Percentiles rank a stretch among this genome's conserved stretches.
phyloP scores from a whole-genome alignment of 345 rosid genomes.

The Brassica incana region DNA sequence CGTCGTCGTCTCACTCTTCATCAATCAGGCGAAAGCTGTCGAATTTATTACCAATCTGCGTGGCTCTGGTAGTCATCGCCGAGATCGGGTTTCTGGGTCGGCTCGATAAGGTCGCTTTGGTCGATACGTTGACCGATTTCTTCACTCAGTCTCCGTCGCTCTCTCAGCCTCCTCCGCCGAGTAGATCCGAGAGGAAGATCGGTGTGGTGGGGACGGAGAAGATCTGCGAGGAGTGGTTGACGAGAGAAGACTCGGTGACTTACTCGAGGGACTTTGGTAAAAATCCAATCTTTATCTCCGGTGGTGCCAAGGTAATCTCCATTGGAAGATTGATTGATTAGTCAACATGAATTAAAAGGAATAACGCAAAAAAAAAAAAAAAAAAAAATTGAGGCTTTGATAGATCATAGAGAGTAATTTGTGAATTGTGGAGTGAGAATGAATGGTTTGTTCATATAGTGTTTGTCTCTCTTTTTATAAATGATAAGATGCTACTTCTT shows the following conservation, averaged over 20 bases:
- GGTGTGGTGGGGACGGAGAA: conserved; percentile 38
- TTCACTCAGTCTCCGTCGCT: conserved; percentile 41
- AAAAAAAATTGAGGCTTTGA: background rate
- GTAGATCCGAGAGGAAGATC: conserved; percentile 24
- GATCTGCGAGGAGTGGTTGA: conserved; percentile 79
- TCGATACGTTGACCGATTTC: conserved; percentile 74
- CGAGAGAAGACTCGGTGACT: conserved; percentile 60
- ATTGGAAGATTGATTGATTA: background rate
- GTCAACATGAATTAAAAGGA: background rate
- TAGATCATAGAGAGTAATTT: background rate
- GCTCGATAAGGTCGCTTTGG: conserved; percentile 62
- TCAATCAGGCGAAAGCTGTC: conserved; percentile 56
- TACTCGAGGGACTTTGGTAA: conserved; percentile 72
- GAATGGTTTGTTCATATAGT: background rate
- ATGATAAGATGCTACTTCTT: background rate
- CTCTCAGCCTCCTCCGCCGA: conserved; percentile 2
- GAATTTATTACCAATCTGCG: conserved; percentile 61
- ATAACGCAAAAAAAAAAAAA: too few relatives aligned
- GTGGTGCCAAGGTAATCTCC: conserved; percentile 47
- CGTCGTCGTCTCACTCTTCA: conserved; percentile 15
- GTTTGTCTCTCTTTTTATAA: background rate
- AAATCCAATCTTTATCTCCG: conserved; percentile 67
- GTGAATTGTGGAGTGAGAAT: background rate
- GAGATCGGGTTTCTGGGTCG: conserved; percentile 84
- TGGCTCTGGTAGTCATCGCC: conserved; percentile 62